phyloP scores from a whole-genome alignment of 108 stramenopile species.

The Pseudonitzschia delicatissima region DNA sequence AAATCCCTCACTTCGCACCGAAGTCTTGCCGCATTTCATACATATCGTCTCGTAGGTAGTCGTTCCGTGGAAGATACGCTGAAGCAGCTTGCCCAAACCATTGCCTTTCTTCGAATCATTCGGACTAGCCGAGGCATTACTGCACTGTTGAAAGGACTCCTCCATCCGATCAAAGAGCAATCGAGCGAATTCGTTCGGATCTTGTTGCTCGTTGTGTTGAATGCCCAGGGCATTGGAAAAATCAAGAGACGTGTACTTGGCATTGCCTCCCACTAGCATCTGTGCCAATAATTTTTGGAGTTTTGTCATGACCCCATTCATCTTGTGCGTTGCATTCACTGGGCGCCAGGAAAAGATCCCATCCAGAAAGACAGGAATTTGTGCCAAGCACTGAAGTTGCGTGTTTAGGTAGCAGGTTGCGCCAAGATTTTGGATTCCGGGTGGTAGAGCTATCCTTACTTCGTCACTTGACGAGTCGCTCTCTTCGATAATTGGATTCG shows the following conservation, averaged over 20 bases:
- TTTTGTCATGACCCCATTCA: conserved; percentile 54
- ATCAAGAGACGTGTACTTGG: conserved; percentile 55
- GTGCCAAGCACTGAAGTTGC: conserved; percentile 84
- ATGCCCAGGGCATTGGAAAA: conserved; percentile 68
- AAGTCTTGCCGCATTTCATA: conserved; percentile 40
- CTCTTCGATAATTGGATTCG: conserved; percentile 9
- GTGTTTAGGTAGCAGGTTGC: conserved; percentile 90
- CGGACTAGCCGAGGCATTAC: too few species aligned
- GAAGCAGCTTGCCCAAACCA: conserved; percentile 45
- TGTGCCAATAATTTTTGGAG: conserved; percentile 64
- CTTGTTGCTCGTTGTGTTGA: conserved; percentile 84
- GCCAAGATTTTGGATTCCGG: conserved; percentile 80
- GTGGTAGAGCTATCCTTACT: conserved; percentile 39
- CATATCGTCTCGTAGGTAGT: conserved; percentile 65
- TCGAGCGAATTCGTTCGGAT: conserved; percentile 89
- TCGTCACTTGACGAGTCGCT: background rate
- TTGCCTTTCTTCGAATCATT: conserved; percentile 7
- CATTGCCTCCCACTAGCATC: conserved; percentile 60
- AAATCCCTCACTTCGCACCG: conserved; percentile 58
- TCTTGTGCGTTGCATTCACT: conserved; percentile 29
- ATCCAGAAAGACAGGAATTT: conserved; percentile 69
- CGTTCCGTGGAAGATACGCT: conserved; percentile 64
- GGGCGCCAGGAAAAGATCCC: conserved; percentile 72
- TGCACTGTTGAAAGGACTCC: conserved; percentile 66
- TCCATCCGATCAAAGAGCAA: conserved; percentile 81